phyloP scores from a whole-genome alignment of 768 basidiomycete species.

The Tubosaeta sp. region DNA sequence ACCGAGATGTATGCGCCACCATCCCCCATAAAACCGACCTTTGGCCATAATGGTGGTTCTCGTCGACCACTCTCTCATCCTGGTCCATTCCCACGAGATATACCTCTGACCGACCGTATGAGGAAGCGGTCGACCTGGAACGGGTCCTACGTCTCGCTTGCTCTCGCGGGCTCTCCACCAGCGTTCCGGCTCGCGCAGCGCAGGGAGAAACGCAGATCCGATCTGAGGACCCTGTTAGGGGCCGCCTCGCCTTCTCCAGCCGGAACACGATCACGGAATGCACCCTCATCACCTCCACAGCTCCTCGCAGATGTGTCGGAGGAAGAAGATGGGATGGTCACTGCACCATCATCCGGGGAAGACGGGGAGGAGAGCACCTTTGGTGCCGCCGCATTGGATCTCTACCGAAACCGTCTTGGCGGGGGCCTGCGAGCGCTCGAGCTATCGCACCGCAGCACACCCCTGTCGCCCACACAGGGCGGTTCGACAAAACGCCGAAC shows the following conservation, averaged over 20 bases:
- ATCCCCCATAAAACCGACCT: constrained; percentile 42
- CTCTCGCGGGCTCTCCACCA: constrained; percentile 41
- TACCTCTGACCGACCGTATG: constrained; percentile 20
- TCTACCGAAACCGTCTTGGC: constrained; percentile 51
- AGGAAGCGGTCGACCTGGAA: constrained; percentile 75
- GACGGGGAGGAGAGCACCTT: constrained; percentile 40
- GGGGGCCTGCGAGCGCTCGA: constrained; percentile 51
- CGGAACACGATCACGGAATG: constrained; percentile 35
- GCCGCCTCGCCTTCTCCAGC: constrained; percentile 21
- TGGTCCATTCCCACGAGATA: constrained; percentile 19
- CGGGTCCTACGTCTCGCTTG: constrained; percentile 55
- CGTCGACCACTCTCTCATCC: constrained; percentile 46
- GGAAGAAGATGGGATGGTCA: constrained; percentile 32
- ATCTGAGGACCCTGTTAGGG: constrained; percentile 47
- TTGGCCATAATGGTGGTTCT: constrained; percentile 23
- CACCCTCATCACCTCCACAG: constrained; percentile 34
- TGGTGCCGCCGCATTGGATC: constrained; percentile 55
- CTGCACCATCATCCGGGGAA: constrained; percentile 17
- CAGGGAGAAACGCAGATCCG: constrained; percentile 51
- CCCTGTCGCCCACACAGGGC: constrained; percentile 13
- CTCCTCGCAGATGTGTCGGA: constrained; percentile 37
- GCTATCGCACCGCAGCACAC: constrained; percentile 22
- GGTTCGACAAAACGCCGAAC: constrained; percentile 16
- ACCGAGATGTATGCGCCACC: constrained; percentile 88
- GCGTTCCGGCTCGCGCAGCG: constrained; percentile 40